Conservation (phyloP, 352 stramenopile species). For the Globisporangium acanthophoron region DNA sequence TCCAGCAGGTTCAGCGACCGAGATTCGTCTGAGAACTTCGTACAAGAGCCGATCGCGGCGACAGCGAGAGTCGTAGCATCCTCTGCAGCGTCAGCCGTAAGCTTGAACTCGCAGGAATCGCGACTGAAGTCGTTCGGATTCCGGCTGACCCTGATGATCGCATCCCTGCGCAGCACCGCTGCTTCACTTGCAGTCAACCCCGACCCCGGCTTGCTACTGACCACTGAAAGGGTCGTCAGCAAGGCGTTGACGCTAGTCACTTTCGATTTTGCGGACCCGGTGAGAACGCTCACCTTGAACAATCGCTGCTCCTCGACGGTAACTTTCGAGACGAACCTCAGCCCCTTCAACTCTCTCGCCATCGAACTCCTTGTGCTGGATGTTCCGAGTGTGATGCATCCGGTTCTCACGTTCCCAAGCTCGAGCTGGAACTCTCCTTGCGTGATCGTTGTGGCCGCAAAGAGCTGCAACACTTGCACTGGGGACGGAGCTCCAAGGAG, state of each 20-base stretch:
- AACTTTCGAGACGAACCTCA: slow-evolving; percentile 39
- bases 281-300: slow-evolving; percentile 61
- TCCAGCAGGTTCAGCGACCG: slow-evolving; percentile 56
- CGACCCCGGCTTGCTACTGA: slow-evolving; percentile 19
- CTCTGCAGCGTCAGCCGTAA: slow-evolving; percentile 14
- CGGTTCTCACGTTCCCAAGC: slow-evolving; percentile 42
- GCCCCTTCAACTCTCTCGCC: slow-evolving; percentile 27
- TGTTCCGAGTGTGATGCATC: slow-evolving; percentile 46
- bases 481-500: slow-evolving; percentile 47
- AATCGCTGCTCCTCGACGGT: slow-evolving; percentile 39
- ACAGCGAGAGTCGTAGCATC: slow-evolving; percentile 29
- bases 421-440: slow-evolving; percentile 45
- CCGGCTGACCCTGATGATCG: slow-evolving; percentile 64
- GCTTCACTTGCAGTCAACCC: slow-evolving; percentile 27
- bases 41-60: slow-evolving; percentile 20
- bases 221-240: slow-evolving; percentile 25
- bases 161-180: slow-evolving; percentile 16
- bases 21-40: slow-evolving; percentile 36
- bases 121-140: slow-evolving; percentile 66
- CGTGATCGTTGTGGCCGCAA: slow-evolving; percentile 59
- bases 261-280: slow-evolving; percentile 30
- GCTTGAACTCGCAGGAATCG: slow-evolving; percentile 54
- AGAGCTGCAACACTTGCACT: slow-evolving; percentile 66
- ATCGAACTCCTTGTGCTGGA: slow-evolving; percentile 21
- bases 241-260: slow-evolving; percentile 35